These are phyloP conservation scores for Schizothecium vesticola DNA, from an alignment of 495 filamentous ascomycete genomes.

Conservation along the genomic window DNA sequence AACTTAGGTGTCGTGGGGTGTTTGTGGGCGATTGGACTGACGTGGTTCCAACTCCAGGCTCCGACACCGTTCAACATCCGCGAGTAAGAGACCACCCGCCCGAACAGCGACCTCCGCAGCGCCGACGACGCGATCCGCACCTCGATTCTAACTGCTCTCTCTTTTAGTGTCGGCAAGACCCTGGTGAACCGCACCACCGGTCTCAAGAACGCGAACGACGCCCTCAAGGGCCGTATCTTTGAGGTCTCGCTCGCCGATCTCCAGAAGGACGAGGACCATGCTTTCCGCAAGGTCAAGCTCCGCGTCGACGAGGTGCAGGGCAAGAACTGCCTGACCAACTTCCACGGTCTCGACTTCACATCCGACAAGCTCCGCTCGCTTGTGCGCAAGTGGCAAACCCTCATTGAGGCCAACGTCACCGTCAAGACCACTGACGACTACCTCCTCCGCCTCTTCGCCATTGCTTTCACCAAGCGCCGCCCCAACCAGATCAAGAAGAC, in stretches of 20 bases:
- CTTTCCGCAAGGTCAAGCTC: slow-evolving; percentile 99
- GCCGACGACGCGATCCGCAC: slow-evolving; percentile 8
- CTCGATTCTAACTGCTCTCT: slow-evolving; percentile 29
- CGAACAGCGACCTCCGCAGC: slow-evolving; percentile 5
- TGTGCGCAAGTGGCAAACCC: slow-evolving; percentile 97
- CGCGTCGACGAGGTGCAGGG: slow-evolving; percentile 97
- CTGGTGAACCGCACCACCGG: slow-evolving; percentile 98
- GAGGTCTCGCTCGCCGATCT: slow-evolving; percentile 98
- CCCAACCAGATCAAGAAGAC: slow-evolving; percentile 99
- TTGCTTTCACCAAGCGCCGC: slow-evolving; percentile 97
- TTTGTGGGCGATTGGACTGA: slow-evolving; percentile 11
- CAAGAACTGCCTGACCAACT: slow-evolving; percentile 99
- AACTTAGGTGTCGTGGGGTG: background rate
- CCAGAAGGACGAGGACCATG: slow-evolving; percentile 98
- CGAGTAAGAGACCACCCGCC: slow-evolving; percentile 65
- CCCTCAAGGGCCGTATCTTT: slow-evolving; percentile 96
- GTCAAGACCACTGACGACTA: slow-evolving; percentile 99
- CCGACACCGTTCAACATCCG: slow-evolving; percentile 91
- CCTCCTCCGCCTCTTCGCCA: slow-evolving; percentile 94
- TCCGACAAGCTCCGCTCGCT: slow-evolving; percentile 98
- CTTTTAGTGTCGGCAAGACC: slow-evolving; percentile 88
- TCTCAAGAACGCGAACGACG: slow-evolving; percentile 99
- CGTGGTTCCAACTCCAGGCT: slow-evolving; percentile 50
- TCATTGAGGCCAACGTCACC: slow-evolving; percentile 98
- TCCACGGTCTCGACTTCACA: slow-evolving; percentile 99